A percentile compares a stretch with the other conserved stretches of the same genome.
Conservation (phyloP, 352 stramenopile genomes). For the Globisporangium uncinulatum region DNA sequence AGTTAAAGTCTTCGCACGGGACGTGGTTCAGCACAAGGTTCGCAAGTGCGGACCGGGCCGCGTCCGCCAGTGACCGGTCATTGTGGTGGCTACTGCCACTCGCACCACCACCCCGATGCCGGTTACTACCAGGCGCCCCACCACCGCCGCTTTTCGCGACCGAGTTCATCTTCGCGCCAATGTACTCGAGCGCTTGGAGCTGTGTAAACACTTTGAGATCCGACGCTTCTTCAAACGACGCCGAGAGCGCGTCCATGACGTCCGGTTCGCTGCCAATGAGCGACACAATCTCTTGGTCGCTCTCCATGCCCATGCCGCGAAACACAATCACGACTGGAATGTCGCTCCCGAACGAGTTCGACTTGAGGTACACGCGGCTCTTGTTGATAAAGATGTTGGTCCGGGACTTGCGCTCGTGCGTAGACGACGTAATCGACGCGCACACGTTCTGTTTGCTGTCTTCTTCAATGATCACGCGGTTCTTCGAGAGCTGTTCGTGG, state of each 20-base stretch:
- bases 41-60: constrained; percentile 96
- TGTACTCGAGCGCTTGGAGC: constrained; percentile 93
- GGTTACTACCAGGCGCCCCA: constrained; percentile 19
- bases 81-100: constrained; percentile 27
- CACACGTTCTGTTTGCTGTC: constrained; percentile 91
- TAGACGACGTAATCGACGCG: constrained; percentile 97
- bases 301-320: constrained; percentile 97
- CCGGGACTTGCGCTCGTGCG: constrained; percentile 96
- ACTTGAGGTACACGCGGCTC: constrained; percentile 96
- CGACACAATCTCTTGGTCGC: constrained; percentile 98
- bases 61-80: constrained; percentile 85
- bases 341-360: constrained; percentile 97
- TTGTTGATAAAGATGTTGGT: constrained; percentile 98
- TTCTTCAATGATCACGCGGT: constrained; percentile 99
- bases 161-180: constrained; percentile 95
- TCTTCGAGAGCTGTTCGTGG: constrained; percentile 99
- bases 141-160: constrained; percentile 48
- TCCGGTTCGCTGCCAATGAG: constrained; percentile 92
- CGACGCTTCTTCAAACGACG: constrained; percentile 94
- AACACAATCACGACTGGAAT: constrained; percentile 97
- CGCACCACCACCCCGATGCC: constrained; percentile 27
- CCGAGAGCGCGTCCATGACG: constrained; percentile 92
- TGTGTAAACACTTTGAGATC: constrained; percentile 96
- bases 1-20: constrained; percentile 97
- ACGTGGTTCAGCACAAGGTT: constrained; percentile 99